Evolutionary conservation across 805 yeast genomes (phyloP).

Genomic region (Blastobotrys parvus): DNA sequence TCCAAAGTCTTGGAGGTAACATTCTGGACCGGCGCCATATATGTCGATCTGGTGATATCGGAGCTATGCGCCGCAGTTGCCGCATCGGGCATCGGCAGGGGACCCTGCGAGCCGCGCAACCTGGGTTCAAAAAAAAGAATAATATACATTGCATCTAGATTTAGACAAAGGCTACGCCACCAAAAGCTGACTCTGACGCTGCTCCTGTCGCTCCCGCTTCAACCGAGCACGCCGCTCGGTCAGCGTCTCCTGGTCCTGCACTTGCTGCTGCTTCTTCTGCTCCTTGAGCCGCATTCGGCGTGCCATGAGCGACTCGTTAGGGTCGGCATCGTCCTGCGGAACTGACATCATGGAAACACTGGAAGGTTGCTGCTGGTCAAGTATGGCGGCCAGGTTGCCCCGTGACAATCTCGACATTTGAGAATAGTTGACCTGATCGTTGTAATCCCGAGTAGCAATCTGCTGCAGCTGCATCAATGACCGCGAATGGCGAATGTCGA

Average conservation of each 20-base stretch:
- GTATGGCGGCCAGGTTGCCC: not conserved
- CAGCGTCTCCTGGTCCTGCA: conserved; percentile 9
- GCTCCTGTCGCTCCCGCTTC: conserved; percentile 3
- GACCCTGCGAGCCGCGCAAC: too few relatives aligned
- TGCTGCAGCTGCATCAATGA: conserved; percentile 26
- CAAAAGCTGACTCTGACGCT: conserved; percentile 3
- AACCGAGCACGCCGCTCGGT: conserved; percentile 16
- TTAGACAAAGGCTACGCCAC: too few relatives aligned
- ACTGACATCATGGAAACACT: too few relatives aligned
- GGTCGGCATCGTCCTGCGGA: conserved; percentile 12
- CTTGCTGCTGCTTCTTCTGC: conserved; percentile 6
- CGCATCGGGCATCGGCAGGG: too few relatives aligned
- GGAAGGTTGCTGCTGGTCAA: not conserved
- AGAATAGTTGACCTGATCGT: conserved; percentile 11
- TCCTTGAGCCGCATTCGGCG: conserved; percentile 23
- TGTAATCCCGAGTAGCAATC: conserved; percentile 24
- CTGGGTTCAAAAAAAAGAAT: too few relatives aligned
- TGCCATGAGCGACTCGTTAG: conserved; percentile 24
- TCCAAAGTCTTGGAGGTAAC: too few relatives aligned
- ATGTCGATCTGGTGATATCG: too few relatives aligned
- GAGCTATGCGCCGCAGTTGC: too few relatives aligned
- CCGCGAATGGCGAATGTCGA: conserved; percentile 20
- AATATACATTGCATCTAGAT: too few relatives aligned
- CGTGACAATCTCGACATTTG: not conserved
- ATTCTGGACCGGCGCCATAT: too few relatives aligned